Percentiles rank a stretch among this genome's conserved stretches.
Evolutionary conservation across 345 rosid species (phyloP).

Genomic region (Geranium brycei): DNA sequence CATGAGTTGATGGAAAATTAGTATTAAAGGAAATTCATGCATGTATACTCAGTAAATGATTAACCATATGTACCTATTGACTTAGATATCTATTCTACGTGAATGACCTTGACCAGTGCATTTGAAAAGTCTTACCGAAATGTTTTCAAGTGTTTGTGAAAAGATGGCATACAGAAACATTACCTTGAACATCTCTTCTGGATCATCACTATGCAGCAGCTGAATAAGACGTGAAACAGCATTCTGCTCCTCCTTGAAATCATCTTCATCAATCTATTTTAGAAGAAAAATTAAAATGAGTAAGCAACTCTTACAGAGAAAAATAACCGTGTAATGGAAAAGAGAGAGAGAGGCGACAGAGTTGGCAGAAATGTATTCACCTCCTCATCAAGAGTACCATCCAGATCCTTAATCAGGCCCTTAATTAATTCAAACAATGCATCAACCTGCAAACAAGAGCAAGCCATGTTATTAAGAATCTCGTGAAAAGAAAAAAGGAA

Average conservation of each 20-base stretch:
- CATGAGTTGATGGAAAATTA: not conserved
- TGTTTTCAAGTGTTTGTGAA: too few species aligned
- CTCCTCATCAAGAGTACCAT: slow-evolving; percentile 51
- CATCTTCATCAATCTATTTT: slow-evolving; percentile 76
- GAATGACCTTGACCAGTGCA: not conserved
- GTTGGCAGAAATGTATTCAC: slow-evolving; percentile 17
- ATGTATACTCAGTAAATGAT: not conserved
- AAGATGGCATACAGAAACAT: not conserved
- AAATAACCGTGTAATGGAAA: not conserved
- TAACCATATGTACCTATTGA: not conserved
- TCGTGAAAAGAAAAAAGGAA: slow-evolving; percentile 9
- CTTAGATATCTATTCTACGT: not conserved
- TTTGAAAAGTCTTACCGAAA: not conserved
- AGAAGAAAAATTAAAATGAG: slow-evolving; percentile 3
- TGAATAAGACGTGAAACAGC: slow-evolving; percentile 93
- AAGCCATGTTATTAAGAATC: slow-evolving; percentile 7
- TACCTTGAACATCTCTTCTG: slow-evolving; percentile 97
- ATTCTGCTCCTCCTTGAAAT: slow-evolving; percentile 93
- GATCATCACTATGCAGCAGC: slow-evolving; percentile 74
- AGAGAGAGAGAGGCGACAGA: not conserved
- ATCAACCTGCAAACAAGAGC: slow-evolving; percentile 47
- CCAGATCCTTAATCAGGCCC: slow-evolving; percentile 89
- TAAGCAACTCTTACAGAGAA: slow-evolving; percentile 4
- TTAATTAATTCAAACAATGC: slow-evolving; percentile 78
- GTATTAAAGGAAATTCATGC: not conserved